A percentile compares a stretch with the other conserved stretches of the same genome.
These are phyloP conservation scores for Globisporangium radiosum DNA, from an alignment of 352 stramenopile genomes.

Conservation along the genomic window DNA sequence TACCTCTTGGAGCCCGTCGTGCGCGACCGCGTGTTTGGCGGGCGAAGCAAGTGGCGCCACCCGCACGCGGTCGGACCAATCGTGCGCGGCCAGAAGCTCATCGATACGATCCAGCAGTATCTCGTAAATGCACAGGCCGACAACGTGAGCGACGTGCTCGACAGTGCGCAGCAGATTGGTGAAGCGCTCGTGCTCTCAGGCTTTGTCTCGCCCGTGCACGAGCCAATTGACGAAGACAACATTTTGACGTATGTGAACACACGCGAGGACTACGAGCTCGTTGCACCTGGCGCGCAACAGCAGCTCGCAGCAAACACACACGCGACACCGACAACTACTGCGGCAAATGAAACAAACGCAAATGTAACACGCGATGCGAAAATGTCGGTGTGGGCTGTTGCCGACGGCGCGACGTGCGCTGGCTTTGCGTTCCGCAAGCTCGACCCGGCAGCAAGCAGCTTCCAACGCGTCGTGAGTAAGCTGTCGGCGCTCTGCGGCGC, in stretches of 20 bases:
- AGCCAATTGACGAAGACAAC: slow-evolving; percentile 11
- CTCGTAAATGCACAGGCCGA: slow-evolving; percentile 17
- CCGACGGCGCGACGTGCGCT: slow-evolving; percentile 24
- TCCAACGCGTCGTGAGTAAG: background rate
- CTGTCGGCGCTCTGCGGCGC: slow-evolving; percentile 3
- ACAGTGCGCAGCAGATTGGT: slow-evolving; percentile 19
- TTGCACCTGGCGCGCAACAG: slow-evolving; percentile 24
- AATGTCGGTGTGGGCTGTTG: slow-evolving; percentile 31
- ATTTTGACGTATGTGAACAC: slow-evolving; percentile 21
- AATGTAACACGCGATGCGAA: background rate
- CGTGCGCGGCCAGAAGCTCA: slow-evolving; percentile 31
- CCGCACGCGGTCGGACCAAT: slow-evolving; percentile 15
- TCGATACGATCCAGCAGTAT: slow-evolving; percentile 20
- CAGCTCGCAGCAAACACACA: background rate
- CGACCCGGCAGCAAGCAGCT: background rate
- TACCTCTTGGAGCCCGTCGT: slow-evolving; percentile 9
- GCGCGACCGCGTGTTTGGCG: slow-evolving; percentile 13
- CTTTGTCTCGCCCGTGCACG: slow-evolving; percentile 24
- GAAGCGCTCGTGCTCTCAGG: slow-evolving; percentile 26
- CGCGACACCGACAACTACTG: background rate
- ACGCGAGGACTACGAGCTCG: slow-evolving; percentile 40
- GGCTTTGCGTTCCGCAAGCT: slow-evolving; percentile 18
- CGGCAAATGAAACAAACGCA: too few species aligned
- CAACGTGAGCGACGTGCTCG: slow-evolving; percentile 13
- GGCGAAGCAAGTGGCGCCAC: slow-evolving; percentile 2